Evolutionary conservation across 2,329 filamentous ascomycete genomes (phyloP).

Genomic region (Exophiala oligosperma): DNA sequence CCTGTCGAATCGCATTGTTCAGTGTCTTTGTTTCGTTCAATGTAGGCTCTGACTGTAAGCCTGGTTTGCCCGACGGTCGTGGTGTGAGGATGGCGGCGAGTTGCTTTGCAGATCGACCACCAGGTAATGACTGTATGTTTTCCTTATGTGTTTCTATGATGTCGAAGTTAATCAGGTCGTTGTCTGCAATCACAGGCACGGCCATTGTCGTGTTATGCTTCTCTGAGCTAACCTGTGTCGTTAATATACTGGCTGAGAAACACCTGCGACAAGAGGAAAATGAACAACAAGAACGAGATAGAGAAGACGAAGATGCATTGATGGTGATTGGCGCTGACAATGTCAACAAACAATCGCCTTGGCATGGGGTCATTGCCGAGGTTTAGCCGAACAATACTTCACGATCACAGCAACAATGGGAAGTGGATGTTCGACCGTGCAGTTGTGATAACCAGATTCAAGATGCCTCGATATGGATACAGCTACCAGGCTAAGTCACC

Average conservation of each 20-base stretch:
- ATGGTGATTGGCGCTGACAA: not conserved
- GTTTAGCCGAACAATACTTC: not conserved
- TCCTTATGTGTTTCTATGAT: conserved; percentile 96
- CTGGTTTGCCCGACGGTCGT: conserved; percentile 47
- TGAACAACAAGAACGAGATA: conserved; percentile 6
- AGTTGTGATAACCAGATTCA: too few relatives aligned
- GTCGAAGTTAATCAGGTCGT: conserved; percentile 65
- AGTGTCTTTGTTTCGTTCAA: conserved; percentile 70
- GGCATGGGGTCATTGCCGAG: not conserved
- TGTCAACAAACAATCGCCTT: conserved; percentile 19
- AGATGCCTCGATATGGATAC: too few relatives aligned
- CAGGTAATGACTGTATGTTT: conserved; percentile 91
- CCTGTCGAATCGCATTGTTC: conserved; percentile 75
- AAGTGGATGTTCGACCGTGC: too few relatives aligned
- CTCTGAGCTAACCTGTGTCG: conserved; percentile 12
- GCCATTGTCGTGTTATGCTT: conserved; percentile 22
- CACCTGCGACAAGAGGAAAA: conserved; percentile 7
- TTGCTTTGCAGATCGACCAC: conserved; percentile 83
- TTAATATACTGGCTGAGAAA: conserved; percentile 15
- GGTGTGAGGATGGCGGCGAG: conserved; percentile 73
- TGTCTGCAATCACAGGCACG: not conserved
- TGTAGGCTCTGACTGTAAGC: conserved; percentile 62
- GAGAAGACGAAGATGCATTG: not conserved
- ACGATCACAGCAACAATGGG: not conserved
- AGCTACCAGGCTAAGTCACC: too few relatives aligned